Conservation (phyloP, 352 stramenopile species). For the Globisporangium apiculatum region DNA sequence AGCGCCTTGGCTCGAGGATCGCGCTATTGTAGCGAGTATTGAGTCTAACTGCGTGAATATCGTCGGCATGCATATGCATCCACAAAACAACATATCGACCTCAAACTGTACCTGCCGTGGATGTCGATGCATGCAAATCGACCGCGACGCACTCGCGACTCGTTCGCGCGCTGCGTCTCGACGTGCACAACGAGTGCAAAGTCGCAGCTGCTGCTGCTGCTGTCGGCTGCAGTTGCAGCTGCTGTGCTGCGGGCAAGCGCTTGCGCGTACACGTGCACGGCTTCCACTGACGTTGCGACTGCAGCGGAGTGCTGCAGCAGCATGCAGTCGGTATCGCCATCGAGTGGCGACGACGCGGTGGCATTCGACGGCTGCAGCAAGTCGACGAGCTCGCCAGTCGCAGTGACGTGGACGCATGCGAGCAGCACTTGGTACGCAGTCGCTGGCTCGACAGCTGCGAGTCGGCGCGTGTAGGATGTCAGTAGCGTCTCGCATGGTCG, state of each 20-base stretch:
- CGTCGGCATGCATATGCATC: no score
- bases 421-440: slow-evolving; percentile 12
- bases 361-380: background rate
- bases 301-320: slow-evolving; percentile 23
- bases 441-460: background rate
- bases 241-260: slow-evolving; percentile 10
- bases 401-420: slow-evolving; percentile 7
- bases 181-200: slow-evolving; percentile 42
- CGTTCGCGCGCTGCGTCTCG: slow-evolving; percentile 24
- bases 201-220: slow-evolving; percentile 6
- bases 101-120: slow-evolving; percentile 18
- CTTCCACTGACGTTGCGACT: slow-evolving; percentile 26
- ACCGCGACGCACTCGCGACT: slow-evolving; percentile 19
- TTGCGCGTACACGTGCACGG: slow-evolving; percentile 22
- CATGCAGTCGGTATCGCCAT: slow-evolving; percentile 9
- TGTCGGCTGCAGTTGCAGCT: background rate
- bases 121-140: slow-evolving; percentile 42
- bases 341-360: background rate
- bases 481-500: background rate
- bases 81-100: no score
- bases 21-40: background rate
- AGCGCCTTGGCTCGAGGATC: slow-evolving; percentile 33
- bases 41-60: no score
- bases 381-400: slow-evolving; percentile 7
- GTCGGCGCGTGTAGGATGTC: background rate